Conservation (phyloP, 805 yeast species). For the Saturnispora saitoi region DNA sequence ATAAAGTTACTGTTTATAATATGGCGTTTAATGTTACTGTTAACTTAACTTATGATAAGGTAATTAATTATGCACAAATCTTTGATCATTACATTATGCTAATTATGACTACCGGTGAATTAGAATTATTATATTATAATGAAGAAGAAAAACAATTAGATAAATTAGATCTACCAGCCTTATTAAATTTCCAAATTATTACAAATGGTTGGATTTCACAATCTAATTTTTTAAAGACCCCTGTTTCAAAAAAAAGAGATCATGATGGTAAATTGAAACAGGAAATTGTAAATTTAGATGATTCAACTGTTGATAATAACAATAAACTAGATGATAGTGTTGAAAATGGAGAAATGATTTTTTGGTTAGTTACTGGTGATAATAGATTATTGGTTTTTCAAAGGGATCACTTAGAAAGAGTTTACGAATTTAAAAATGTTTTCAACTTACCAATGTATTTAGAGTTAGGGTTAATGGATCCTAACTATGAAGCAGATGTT, state of each 20-base stretch:
- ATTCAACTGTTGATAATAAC: not conserved
- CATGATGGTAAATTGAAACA: conserved; percentile 17
- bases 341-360: conserved; percentile 33
- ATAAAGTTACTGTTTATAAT: conserved; percentile 54
- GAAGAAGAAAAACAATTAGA: conserved; percentile 17
- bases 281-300: conserved; percentile 12
- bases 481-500: conserved; percentile 42
- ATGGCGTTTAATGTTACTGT: conserved; percentile 47
- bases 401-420: conserved; percentile 44
- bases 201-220: conserved; percentile 61
- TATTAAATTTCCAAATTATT: conserved; percentile 36
- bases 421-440: conserved; percentile 43
- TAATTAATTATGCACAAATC: conserved; percentile 54
- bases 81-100: conserved; percentile 56
- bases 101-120: conserved; percentile 63
- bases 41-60: conserved; percentile 46
- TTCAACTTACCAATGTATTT: conserved; percentile 39
- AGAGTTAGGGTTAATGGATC: conserved; percentile 40
- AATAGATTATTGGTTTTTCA: conserved; percentile 61
- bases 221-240: conserved; percentile 36
- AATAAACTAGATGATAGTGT: conserved; percentile 5
- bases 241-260: conserved; percentile 26
- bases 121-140: conserved; percentile 42
- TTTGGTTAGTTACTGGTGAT: conserved; percentile 68
- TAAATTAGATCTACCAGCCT: conserved; percentile 28